phyloP scores from a whole-genome alignment of 2,329 filamentous ascomycete genomes.

The Paradendryphiella salina region DNA sequence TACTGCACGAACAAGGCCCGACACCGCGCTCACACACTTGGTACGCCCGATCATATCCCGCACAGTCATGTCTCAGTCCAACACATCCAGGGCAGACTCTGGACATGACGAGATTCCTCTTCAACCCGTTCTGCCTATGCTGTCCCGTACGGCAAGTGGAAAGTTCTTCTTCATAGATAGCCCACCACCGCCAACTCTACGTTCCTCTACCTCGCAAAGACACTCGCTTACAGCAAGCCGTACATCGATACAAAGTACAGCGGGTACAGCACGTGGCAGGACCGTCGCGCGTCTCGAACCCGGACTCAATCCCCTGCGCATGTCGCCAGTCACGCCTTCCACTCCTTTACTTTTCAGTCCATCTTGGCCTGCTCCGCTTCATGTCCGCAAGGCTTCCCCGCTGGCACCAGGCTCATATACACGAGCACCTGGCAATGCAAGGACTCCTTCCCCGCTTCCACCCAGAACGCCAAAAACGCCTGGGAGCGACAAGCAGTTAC shows the following conservation, averaged over 20 bases:
- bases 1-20: neutral
- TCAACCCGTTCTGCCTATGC: slow-evolving; percentile 7
- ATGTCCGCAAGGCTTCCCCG: slow-evolving; percentile 14
- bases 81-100: neutral
- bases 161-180: slow-evolving; percentile 4
- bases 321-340: slow-evolving; percentile 25
- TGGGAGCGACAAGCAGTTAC: slow-evolving; percentile 33
- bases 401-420: slow-evolving; percentile 10
- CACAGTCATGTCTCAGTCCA: neutral
- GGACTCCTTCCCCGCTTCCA: slow-evolving; percentile 3
- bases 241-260: slow-evolving; percentile 9
- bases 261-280: slow-evolving; percentile 2
- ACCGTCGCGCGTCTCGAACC: slow-evolving; percentile 11
- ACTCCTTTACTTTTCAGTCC: slow-evolving; percentile 13
- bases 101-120: slow-evolving; percentile 2
- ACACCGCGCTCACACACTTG: neutral
- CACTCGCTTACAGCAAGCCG: slow-evolving; percentile 21
- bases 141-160: slow-evolving; percentile 19
- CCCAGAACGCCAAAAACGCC: slow-evolving; percentile 12
- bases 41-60: neutral
- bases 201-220: slow-evolving; percentile 2
- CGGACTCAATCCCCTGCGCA: slow-evolving; percentile 23
- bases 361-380: slow-evolving; percentile 20
- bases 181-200: slow-evolving; percentile 1
- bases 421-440: slow-evolving; percentile 16